A percentile compares a stretch with the other conserved stretches of the same genome.
Conservation (phyloP, 1,284 basidiomycete genomes). For the Caloboletus firmus region DNA sequence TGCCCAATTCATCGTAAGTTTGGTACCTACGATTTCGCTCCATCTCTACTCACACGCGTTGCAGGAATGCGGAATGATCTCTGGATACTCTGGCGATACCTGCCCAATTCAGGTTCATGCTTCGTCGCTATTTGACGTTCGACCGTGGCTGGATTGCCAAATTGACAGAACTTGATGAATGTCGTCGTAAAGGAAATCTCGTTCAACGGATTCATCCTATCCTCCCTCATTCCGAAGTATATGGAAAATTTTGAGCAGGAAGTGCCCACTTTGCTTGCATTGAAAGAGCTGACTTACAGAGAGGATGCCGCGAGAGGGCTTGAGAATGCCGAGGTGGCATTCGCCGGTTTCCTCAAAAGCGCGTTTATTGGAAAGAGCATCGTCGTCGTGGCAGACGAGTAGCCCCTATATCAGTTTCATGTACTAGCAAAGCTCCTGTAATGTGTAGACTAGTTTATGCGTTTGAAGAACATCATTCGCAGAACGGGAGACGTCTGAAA, state of each 20-base stretch:
- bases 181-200: background rate
- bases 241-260: background rate
- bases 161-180: background rate
- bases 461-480: too few relatives aligned
- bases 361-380: background rate
- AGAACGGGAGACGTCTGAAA: too few relatives aligned
- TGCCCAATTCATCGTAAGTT: background rate
- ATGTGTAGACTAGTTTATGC: background rate
- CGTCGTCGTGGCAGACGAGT: constrained; percentile 1
- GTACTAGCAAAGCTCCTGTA: background rate
- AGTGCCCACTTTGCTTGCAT: background rate
- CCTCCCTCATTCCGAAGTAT: background rate
- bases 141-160: background rate
- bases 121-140: background rate
- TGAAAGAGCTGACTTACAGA: background rate
- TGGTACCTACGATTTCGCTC: background rate
- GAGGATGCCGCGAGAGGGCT: constrained; percentile 16
- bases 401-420: background rate
- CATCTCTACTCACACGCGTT: background rate
- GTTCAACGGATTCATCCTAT: background rate
- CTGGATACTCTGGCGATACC: background rate
- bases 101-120: constrained; percentile 3
- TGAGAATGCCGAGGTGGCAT: constrained; percentile 5
- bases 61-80: constrained; percentile 5
- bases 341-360: background rate